Percentiles rank a stretch among this genome's conserved stretches.
Evolutionary conservation across 2,329 filamentous ascomycete genomes (phyloP).

Genomic region (Aureobasidium zeae): DNA sequence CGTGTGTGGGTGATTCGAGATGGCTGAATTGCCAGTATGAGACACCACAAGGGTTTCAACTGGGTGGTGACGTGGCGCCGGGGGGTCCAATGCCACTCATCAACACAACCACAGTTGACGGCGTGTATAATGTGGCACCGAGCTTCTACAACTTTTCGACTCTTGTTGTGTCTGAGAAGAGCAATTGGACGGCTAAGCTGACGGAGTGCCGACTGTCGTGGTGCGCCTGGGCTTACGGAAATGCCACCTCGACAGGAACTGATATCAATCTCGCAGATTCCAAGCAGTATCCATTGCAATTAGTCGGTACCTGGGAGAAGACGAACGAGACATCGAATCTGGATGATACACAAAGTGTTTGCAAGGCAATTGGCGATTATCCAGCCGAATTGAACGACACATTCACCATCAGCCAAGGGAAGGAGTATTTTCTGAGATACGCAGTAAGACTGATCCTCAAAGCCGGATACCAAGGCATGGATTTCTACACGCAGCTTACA

Average conservation of each 20-base stretch:
- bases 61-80: conserved; percentile 1
- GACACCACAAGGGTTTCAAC: background rate
- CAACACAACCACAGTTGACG: conserved; percentile 5
- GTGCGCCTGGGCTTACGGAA: conserved; percentile 3
- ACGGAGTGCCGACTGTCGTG: conserved; percentile 1
- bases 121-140: conserved; percentile 3
- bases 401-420: conserved; percentile 12
- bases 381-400: background rate
- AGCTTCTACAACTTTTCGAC: conserved; percentile 15
- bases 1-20: background rate
- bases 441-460: conserved; percentile 6
- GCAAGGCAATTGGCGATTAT: background rate
- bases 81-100: conserved; percentile 9
- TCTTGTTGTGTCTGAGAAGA: background rate
- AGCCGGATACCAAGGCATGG: conserved; percentile 10
- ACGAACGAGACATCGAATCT: background rate
- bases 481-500: conserved; percentile 10
- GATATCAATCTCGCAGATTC: background rate
- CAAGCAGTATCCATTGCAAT: background rate
- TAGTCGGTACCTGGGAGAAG: conserved; percentile 2
- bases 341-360: conserved; percentile 3
- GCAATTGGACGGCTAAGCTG: conserved; percentile 8
- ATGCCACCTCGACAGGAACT: conserved; percentile 4
- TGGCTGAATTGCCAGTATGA: background rate
- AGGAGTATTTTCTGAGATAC: conserved; percentile 13